These are phyloP conservation scores for Cladorrhinum samala DNA, from an alignment of 495 filamentous ascomycete species.

Conservation along the genomic window DNA sequence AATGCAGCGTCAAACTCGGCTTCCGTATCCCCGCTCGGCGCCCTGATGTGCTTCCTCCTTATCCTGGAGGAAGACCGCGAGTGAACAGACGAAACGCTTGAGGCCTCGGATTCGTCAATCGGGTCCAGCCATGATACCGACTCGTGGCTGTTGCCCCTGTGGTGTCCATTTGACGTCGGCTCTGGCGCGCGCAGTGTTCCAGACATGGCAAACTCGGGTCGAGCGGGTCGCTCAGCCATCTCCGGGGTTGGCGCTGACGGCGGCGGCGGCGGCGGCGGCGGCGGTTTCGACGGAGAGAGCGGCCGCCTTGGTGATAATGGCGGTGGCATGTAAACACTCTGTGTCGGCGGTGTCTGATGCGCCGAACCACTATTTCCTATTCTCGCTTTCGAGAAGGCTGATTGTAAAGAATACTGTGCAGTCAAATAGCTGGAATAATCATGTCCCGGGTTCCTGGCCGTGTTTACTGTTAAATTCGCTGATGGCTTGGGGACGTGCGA, in stretches of 20 bases:
- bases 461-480: slow-evolving; percentile 15
- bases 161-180: slow-evolving; percentile 35
- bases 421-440: slow-evolving; percentile 16
- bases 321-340: slow-evolving; percentile 54
- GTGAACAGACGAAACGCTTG: slow-evolving; percentile 72
- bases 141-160: slow-evolving; percentile 58
- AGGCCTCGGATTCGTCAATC: slow-evolving; percentile 89
- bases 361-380: slow-evolving; percentile 32
- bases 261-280: slow-evolving; percentile 29
- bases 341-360: slow-evolving; percentile 37
- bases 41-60: slow-evolving; percentile 58
- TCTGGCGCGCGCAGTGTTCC: slow-evolving; percentile 25
- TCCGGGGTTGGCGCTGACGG: slow-evolving; percentile 15
- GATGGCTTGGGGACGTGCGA: slow-evolving; percentile 5
- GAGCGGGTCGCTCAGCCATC: slow-evolving; percentile 31
- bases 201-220: slow-evolving; percentile 38
- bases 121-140: slow-evolving; percentile 93
- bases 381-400: slow-evolving; percentile 43
- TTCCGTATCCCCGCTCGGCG: slow-evolving; percentile 69
- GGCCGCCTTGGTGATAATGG: slow-evolving; percentile 57
- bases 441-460: slow-evolving; percentile 15
- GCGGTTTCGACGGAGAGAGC: slow-evolving; percentile 21
- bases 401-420: slow-evolving; percentile 35
- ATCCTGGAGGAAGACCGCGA: slow-evolving; percentile 69
- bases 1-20: slow-evolving; percentile 93